Evolutionary conservation across 2,329 filamentous ascomycete genomes (phyloP).

Genomic region (Aschersonia sp.): DNA sequence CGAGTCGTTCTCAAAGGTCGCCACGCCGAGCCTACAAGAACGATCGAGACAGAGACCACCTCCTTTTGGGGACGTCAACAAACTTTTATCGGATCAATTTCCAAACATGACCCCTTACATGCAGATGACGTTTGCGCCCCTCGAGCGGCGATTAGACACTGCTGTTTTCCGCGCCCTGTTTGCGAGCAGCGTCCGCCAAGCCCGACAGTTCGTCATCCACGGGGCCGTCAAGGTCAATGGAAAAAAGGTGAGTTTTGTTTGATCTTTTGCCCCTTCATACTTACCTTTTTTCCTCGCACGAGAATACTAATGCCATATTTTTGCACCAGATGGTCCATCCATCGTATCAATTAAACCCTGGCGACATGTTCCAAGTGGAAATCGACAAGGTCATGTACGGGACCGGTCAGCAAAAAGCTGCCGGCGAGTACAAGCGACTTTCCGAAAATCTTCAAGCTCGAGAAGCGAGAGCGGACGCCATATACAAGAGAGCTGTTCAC

Average conservation of each 20-base stretch:
- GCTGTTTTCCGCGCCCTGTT: slow-evolving; percentile 89
- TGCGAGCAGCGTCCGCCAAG: slow-evolving; percentile 83
- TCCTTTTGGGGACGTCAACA: slow-evolving; percentile 16
- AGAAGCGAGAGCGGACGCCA: slow-evolving; percentile 13
- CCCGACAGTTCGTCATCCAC: slow-evolving; percentile 86
- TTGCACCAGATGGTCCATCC: slow-evolving; percentile 70
- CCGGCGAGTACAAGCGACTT: slow-evolving; percentile 10
- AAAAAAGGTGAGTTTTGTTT: slow-evolving; percentile 52
- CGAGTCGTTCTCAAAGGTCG: slow-evolving; percentile 17
- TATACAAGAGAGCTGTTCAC: slow-evolving; percentile 8
- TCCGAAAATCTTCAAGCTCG: slow-evolving; percentile 12
- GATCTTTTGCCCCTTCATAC: background rate
- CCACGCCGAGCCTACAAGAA: slow-evolving; percentile 8
- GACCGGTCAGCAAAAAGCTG: slow-evolving; percentile 58
- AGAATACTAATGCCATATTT: background rate
- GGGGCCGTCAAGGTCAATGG: slow-evolving; percentile 92
- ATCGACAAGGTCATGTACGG: slow-evolving; percentile 77
- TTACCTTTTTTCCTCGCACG: background rate
- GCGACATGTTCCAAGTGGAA: slow-evolving; percentile 96
- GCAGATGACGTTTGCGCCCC: slow-evolving; percentile 87
- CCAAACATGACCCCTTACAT: slow-evolving; percentile 64
- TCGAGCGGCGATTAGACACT: slow-evolving; percentile 85
- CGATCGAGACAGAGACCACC: slow-evolving; percentile 6
- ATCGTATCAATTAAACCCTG: slow-evolving; percentile 87
- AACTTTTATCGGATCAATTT: slow-evolving; percentile 18